phyloP scores from a whole-genome alignment of 257 asterid genomes.

The Ligustrum vulgare region DNA sequence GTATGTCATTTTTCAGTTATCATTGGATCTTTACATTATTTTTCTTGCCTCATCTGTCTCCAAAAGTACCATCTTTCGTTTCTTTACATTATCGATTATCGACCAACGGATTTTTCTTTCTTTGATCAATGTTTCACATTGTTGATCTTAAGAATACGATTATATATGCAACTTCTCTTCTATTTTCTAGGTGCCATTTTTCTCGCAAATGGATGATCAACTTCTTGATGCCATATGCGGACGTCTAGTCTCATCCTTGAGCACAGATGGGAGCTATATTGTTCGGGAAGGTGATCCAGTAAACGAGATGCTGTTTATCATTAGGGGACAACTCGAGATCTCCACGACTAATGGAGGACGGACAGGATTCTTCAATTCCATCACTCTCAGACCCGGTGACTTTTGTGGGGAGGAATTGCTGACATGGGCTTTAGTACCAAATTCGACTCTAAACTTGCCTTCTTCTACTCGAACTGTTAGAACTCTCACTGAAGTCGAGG shows the following conservation, averaged over 20 bases:
- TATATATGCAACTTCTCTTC: no score
- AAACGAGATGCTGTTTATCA: constrained; percentile 81
- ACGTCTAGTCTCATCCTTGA: constrained; percentile 67
- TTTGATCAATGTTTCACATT: not conserved
- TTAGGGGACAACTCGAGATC: constrained; percentile 87
- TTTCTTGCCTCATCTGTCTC: not conserved
- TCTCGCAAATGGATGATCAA: constrained; percentile 89
- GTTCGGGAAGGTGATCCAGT: constrained; percentile 90
- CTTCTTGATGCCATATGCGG: constrained; percentile 92
- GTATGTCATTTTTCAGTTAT: constrained; percentile 42
- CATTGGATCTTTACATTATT: not conserved
- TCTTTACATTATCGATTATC: not conserved
- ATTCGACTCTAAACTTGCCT: constrained; percentile 67
- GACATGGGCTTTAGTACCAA: constrained; percentile 92
- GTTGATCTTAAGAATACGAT: not conserved
- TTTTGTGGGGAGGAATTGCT: constrained; percentile 92
- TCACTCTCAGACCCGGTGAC: constrained; percentile 78
- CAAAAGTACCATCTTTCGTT: not conserved
- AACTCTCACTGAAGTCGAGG: constrained; percentile 83
- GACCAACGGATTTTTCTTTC: not conserved
- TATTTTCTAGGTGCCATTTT: constrained; percentile 72
- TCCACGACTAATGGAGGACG: constrained; percentile 90
- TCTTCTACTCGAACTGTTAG: constrained; percentile 78
- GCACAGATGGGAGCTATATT: constrained; percentile 66
- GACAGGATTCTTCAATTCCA: constrained; percentile 82